Percentiles rank a stretch among this genome's conserved stretches.
These are phyloP conservation scores for Leishmania braziliensis DNA, from an alignment of 208 protist genomes.

Conservation along the genomic window DNA sequence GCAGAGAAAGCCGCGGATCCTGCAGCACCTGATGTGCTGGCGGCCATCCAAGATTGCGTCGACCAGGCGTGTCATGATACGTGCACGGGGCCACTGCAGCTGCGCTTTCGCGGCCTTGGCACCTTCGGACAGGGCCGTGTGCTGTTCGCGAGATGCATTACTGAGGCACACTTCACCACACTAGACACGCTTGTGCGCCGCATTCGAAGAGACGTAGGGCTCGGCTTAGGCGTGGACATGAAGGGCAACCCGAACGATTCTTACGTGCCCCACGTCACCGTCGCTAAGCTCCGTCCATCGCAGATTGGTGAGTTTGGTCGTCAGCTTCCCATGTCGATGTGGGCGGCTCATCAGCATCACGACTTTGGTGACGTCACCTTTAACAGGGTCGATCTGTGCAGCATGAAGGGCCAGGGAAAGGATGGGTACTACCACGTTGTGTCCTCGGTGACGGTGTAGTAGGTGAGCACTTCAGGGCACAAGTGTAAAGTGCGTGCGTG, in stretches of 20 bases:
- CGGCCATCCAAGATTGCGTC: slow-evolving; percentile 44
- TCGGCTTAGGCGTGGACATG: slow-evolving; percentile 66
- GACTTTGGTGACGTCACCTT: slow-evolving; percentile 90
- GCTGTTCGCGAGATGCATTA: slow-evolving; percentile 67
- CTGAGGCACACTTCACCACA: slow-evolving; percentile 62
- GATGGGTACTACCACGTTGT: slow-evolving; percentile 80
- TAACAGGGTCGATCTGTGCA: slow-evolving; percentile 64
- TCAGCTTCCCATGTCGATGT: slow-evolving; percentile 62
- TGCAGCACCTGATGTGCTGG: slow-evolving; percentile 21
- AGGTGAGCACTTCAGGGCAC: background rate
- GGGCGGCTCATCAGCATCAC: slow-evolving; percentile 71
- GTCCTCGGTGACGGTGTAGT: slow-evolving; percentile 24
- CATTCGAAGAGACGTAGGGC: slow-evolving; percentile 54
- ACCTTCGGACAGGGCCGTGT: slow-evolving; percentile 82
- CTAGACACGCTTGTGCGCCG: slow-evolving; percentile 64
- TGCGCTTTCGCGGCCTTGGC: slow-evolving; percentile 82
- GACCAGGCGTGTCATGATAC: slow-evolving; percentile 43
- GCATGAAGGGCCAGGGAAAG: slow-evolving; percentile 54
- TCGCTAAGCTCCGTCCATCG: slow-evolving; percentile 77
- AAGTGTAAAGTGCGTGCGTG: background rate
- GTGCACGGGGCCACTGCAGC: slow-evolving; percentile 52
- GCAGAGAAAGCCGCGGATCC: background rate
- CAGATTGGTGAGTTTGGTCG: slow-evolving; percentile 53
- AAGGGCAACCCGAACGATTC: slow-evolving; percentile 90
- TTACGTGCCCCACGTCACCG: slow-evolving; percentile 89